Evolutionary conservation across 2,329 filamentous ascomycete genomes (phyloP).

Genomic region (Talaromyces sp.): DNA sequence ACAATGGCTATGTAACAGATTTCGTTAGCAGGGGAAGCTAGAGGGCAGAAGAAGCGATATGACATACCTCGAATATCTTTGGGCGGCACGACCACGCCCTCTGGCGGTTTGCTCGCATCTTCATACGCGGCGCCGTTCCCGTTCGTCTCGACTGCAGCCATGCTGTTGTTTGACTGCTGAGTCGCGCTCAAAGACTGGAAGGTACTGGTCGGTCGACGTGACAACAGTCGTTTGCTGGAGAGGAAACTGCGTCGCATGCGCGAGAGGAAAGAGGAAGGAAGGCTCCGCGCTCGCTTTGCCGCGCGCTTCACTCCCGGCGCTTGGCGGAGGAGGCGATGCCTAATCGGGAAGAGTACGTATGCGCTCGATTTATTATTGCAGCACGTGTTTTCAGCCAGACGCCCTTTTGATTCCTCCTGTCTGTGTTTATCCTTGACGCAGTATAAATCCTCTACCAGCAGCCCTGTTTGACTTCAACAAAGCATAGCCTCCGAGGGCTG

Average conservation of each 20-base stretch:
- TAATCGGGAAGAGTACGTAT: neutral
- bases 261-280: neutral
- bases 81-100: constrained; percentile 79
- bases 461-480: neutral
- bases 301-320: constrained; percentile 9
- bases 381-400: neutral
- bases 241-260: neutral
- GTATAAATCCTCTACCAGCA: neutral
- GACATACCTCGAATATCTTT: constrained; percentile 67
- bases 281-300: constrained; percentile 1
- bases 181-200: neutral
- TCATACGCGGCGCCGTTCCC: constrained; percentile 18
- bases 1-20: constrained; percentile 52
- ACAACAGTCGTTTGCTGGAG: neutral
- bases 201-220: neutral
- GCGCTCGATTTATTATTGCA: neutral
- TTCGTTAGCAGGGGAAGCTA: constrained; percentile 19
- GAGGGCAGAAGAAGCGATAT: neutral
- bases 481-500: neutral
- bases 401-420: neutral
- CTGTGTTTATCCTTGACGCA: neutral
- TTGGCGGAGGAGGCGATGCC: constrained; percentile 10
- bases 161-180: constrained; percentile 15
- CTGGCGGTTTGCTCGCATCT: constrained; percentile 68
- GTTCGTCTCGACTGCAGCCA: constrained; percentile 37